Percentiles rank a stretch among this genome's conserved stretches.
Conservation (phyloP, 495 filamentous ascomycete species). For the Penicillium herquei region DNA sequence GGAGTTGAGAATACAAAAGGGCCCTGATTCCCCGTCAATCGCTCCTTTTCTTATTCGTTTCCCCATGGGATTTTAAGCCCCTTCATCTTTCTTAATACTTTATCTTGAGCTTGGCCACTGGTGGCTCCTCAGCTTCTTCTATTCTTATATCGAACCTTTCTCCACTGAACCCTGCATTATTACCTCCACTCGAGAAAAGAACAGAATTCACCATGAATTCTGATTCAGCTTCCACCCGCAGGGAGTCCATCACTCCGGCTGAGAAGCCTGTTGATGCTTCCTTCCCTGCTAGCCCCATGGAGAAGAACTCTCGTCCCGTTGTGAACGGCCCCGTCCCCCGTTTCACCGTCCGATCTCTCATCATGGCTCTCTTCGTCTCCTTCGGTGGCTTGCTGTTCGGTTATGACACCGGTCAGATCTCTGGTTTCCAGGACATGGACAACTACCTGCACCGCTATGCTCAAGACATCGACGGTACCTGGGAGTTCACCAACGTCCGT, state of each 20-base stretch:
- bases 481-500: conserved; percentile 48
- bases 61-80: conserved; percentile 16
- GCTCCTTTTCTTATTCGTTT: conserved; percentile 7
- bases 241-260: conserved; percentile 39
- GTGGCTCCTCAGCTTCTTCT: neutral
- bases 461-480: conserved; percentile 26
- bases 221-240: conserved; percentile 35
- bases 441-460: conserved; percentile 50
- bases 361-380: conserved; percentile 56
- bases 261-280: conserved; percentile 25
- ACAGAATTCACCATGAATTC: conserved; percentile 28
- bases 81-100: neutral
- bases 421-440: conserved; percentile 60
- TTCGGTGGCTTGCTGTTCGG: conserved; percentile 68
- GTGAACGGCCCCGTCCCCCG: conserved; percentile 42
- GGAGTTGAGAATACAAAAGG: conserved; percentile 20
- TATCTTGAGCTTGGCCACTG: neutral
- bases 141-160: neutral
- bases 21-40: conserved; percentile 5
- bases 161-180: neutral
- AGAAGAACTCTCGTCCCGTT: conserved; percentile 6
- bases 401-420: conserved; percentile 53
- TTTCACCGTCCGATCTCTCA: conserved; percentile 44
- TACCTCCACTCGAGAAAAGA: too few relatives aligned
- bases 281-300: conserved; percentile 20